These are phyloP conservation scores for Rosa rugosa DNA, from an alignment of 306 rosid genomes.

Conservation along the genomic window DNA sequence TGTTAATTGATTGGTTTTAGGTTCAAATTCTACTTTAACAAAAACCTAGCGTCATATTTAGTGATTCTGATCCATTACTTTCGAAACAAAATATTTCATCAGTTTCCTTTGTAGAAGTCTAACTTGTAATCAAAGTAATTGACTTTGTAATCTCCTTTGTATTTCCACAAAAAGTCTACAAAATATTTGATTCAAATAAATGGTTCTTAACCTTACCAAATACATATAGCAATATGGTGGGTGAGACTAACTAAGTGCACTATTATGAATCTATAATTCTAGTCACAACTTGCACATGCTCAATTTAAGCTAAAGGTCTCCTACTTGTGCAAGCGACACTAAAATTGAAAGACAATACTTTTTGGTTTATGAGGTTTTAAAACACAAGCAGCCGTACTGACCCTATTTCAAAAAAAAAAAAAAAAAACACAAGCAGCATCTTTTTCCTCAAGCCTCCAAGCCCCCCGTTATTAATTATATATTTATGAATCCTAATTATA, in stretches of 20 bases:
- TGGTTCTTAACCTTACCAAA: conserved; percentile 5
- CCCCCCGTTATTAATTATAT: not conserved
- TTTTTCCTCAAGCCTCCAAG: not conserved
- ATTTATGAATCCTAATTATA: conserved; percentile 4
- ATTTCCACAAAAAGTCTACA: not conserved
- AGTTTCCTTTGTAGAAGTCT: not conserved
- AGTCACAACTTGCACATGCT: conserved; percentile 12
- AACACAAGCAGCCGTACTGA: not conserved
- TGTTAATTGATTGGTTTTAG: too few relatives aligned
- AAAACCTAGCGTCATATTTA: too few relatives aligned
- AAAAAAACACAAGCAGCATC: not conserved
- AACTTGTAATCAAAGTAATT: not conserved
- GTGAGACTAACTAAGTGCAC: conserved; percentile 23
- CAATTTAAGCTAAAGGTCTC: conserved; percentile 26
- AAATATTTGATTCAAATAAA: conserved; percentile 1
- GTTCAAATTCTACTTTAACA: too few relatives aligned
- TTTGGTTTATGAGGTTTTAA: conserved; percentile 23
- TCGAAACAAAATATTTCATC: not conserved
- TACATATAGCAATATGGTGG: conserved; percentile 8
- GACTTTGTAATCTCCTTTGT: not conserved
- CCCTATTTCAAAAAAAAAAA: too few relatives aligned
- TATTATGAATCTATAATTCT: not conserved
- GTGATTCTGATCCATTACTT: not conserved
- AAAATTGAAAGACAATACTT: conserved; percentile 16
- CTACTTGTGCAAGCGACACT: conserved; percentile 20